phyloP scores from a whole-genome alignment of 768 basidiomycete genomes.

The Dacryopinax primogenitus region DNA sequence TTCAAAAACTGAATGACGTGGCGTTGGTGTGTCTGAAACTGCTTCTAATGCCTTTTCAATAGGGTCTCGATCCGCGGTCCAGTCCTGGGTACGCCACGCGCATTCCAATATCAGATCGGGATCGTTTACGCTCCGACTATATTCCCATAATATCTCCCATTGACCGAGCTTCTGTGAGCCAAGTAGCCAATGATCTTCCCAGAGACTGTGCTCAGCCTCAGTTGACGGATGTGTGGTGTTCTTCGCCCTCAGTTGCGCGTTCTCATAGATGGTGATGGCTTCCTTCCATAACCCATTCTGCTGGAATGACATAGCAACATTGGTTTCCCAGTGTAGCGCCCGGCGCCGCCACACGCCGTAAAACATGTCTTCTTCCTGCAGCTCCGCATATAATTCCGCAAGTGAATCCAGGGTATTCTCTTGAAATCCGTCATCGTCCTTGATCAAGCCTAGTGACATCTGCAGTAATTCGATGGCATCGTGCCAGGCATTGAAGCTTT shows the following conservation, averaged over 20 bases:
- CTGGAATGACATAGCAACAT: constrained; percentile 75
- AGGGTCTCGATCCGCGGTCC: constrained; percentile 55
- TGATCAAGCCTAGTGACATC: constrained; percentile 59
- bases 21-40: constrained; percentile 78
- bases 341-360: constrained; percentile 92
- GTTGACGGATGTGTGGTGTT: constrained; percentile 74
- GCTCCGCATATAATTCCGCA: constrained; percentile 87
- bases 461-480: constrained; percentile 75
- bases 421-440: constrained; percentile 69
- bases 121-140: constrained; percentile 78
- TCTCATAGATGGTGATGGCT: constrained; percentile 76
- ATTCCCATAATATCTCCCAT: constrained; percentile 89
- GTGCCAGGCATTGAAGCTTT: constrained; percentile 95
- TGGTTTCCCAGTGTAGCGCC: constrained; percentile 78
- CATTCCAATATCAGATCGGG: constrained; percentile 87
- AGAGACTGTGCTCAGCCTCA: constrained; percentile 90
- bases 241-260: constrained; percentile 74
- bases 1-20: constrained; percentile 94
- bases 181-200: constrained; percentile 99
- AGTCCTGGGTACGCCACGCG: constrained; percentile 76
- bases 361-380: constrained; percentile 93
- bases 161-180: constrained; percentile 93
- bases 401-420: constrained; percentile 83
- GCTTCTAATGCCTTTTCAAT: constrained; percentile 68
- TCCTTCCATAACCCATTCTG: constrained; percentile 97